Evolutionary conservation across 495 filamentous ascomycete genomes (phyloP).

Genomic region (Usnea hakonensis): DNA sequence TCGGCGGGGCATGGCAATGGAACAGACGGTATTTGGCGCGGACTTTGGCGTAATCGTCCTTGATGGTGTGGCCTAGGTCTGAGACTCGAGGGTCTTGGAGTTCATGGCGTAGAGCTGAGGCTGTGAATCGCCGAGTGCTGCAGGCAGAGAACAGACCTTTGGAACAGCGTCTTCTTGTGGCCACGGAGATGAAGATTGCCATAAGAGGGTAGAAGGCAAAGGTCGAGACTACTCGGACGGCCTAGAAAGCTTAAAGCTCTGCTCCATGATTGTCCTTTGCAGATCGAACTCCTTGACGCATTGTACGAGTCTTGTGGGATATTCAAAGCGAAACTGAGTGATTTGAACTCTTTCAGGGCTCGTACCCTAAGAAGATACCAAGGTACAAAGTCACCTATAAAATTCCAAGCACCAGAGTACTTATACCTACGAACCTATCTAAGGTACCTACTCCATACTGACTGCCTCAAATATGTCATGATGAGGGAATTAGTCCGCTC

Average conservation of each 20-base stretch:
- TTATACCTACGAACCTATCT: no score
- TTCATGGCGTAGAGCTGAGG: not conserved
- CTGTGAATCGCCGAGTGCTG: constrained; percentile 1
- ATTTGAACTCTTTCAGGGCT: no score
- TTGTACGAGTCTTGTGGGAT: not conserved
- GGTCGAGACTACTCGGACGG: not conserved
- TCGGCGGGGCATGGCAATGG: not conserved
- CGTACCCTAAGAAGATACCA: no score
- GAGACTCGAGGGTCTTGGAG: constrained; percentile 51
- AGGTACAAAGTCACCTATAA: no score
- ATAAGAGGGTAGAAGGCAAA: not conserved
- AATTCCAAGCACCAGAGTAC: no score
- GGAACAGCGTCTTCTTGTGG: constrained; percentile 2
- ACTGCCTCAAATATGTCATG: no score
- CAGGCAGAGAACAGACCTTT: not conserved
- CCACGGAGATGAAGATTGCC: constrained; percentile 1
- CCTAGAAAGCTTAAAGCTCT: not conserved
- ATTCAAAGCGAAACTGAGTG: no score
- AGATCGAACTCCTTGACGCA: not conserved
- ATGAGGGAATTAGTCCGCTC: no score
- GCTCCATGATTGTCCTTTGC: not conserved
- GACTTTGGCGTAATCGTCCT: constrained; percentile 68
- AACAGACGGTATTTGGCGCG: constrained; percentile 50
- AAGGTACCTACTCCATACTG: no score
- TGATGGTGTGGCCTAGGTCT: constrained; percentile 59